Evolutionary conservation across 164 flowering plant genomes (phyloP).

Genomic region (Protea cynaroides): DNA sequence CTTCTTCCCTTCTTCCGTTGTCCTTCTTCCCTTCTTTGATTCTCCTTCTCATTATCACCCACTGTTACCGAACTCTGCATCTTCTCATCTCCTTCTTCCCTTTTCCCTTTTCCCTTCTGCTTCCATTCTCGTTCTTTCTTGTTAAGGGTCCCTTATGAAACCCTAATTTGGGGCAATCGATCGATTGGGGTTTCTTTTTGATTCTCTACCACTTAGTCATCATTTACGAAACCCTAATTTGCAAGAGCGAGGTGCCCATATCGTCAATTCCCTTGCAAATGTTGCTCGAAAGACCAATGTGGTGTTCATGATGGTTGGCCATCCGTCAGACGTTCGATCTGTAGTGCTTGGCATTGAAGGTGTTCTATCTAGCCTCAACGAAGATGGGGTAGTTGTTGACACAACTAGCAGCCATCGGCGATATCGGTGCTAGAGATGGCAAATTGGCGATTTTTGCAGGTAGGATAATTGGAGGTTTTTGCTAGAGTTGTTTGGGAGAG

Average conservation of each 20-base stretch:
- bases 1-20: no score
- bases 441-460: conserved; percentile 47
- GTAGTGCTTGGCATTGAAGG: conserved; percentile 24
- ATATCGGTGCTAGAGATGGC: conserved; percentile 61
- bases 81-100: no score
- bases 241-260: conserved; percentile 46
- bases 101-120: no score
- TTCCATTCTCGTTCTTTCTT: no score
- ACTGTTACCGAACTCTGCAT: no score
- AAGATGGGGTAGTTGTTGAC: conserved; percentile 54
- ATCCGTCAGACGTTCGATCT: conserved; percentile 65
- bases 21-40: no score
- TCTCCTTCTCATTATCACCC: no score
- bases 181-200: no score
- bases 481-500: conserved; percentile 61
- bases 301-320: conserved; percentile 76
- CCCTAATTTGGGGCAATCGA: no score
- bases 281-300: conserved; percentile 45
- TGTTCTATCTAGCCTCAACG: conserved; percentile 24
- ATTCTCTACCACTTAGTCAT: no score
- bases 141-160: no score
- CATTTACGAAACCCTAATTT: no score
- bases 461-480: conserved; percentile 30
- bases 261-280: conserved; percentile 38
- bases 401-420: conserved; percentile 60